Base-by-base conservation (phyloP, 768 basidiomycete genomes). In the Boletus insuetus region DNA sequence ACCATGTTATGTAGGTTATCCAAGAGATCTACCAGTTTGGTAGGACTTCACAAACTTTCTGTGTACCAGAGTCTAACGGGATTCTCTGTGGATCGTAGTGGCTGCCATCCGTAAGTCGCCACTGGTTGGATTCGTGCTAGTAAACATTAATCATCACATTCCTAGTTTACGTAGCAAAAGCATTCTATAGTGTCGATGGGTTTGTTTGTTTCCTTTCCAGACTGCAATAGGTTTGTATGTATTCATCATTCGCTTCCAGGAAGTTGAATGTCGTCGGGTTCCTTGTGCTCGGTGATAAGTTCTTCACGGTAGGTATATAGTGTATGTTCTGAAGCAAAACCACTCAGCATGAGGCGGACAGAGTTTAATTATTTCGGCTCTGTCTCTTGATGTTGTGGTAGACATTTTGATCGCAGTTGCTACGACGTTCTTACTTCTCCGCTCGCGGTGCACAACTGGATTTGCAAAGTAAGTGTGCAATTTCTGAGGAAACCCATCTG, bases 361-460 rank as follows among this genome's bases (percentile, higher is more conserved):
- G 59, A 14, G 0, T 6, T 0, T 48, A 6, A n/a, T n/a, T n/a
- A n/a, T n/a, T n/a, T 14, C 14, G 3, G 5, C 6, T 16, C 5
- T 61, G 11, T 19, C 40, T 10, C 4, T 46, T 6, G 44, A 20
- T 1, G 58, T 53, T 4, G 62, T 7, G 2, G 35, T 50, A n/a
- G 62, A 63, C 12, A 13, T 61, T 14, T 2, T 56, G 22, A 51
- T 64, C 6, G 54, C 58, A n/a, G 16, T 60, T 16, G 40, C 17
- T 41, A n/a, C 64, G 37, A 57, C 49, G 1, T 61, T 31, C 29
- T 31, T 64, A n/a, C 52, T 63, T 6, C 0, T 52, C n/a, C 47
- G 46, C 24, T 8, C 48, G 17, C 49, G 41, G 8, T 11, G n/a
- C 3, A 17, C 6, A 0, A 16, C 34, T 19, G 1, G 3, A 17